Percentiles rank a stretch among this genome's conserved stretches.
These are phyloP conservation scores for Lantana camara DNA, from an alignment of 257 asterid species.

Conservation along the genomic window DNA sequence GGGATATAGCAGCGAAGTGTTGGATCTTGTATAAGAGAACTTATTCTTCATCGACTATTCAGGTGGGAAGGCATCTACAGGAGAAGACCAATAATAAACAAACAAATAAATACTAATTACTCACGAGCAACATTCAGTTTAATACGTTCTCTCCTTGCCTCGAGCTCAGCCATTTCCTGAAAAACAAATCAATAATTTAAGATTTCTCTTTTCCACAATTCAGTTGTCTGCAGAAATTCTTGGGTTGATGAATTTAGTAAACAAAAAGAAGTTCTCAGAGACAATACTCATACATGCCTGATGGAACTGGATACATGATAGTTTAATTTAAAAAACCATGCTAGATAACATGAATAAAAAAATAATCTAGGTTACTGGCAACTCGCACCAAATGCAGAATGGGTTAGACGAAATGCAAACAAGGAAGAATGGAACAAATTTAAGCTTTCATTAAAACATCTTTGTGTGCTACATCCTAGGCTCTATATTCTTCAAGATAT, in stretches of 20 bases:
- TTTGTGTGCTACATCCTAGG: too few relatives aligned
- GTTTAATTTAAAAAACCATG: not conserved
- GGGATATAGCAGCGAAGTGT: too few relatives aligned
- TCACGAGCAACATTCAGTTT: constrained; percentile 84
- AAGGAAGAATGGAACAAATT: not conserved
- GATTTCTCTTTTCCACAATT: constrained; percentile 9
- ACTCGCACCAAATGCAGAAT: too few relatives aligned
- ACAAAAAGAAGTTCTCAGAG: not conserved
- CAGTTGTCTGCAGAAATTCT: not conserved
- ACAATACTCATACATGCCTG: constrained; percentile 10
- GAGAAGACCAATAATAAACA: not conserved
- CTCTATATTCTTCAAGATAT: constrained; percentile 1
- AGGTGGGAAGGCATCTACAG: constrained; percentile 21
- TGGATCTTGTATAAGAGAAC: too few relatives aligned
- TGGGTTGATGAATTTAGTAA: too few relatives aligned
- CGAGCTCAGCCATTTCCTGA: constrained; percentile 92
- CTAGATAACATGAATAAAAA: not conserved
- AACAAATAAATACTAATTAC: constrained; percentile 32
- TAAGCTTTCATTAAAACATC: too few relatives aligned
- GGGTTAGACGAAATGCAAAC: too few relatives aligned
- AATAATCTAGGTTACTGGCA: not conserved
- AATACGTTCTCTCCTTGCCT: constrained; percentile 86
- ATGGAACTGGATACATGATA: not conserved
- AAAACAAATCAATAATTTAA: constrained; percentile 27
- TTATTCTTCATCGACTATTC: constrained; percentile 15